These are phyloP conservation scores for Gossypium laxum DNA, from an alignment of 441 rosid genomes.

Conservation along the genomic window DNA sequence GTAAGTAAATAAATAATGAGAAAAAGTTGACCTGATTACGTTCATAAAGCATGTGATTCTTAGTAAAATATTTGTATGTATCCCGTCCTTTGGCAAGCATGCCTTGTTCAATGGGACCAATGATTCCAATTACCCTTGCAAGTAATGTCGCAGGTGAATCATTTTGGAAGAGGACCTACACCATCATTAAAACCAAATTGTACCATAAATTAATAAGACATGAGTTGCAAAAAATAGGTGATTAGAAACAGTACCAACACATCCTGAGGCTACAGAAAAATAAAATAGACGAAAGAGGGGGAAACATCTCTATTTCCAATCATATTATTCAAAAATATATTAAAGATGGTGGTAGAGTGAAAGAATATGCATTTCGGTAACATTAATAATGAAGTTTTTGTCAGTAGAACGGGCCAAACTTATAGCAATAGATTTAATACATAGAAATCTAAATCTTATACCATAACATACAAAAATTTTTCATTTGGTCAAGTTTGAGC, in stretches of 20 bases:
- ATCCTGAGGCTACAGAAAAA: neutral
- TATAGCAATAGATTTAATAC: neutral
- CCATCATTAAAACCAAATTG: conserved; percentile 16
- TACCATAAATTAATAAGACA: neutral
- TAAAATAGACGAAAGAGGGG: too few species aligned
- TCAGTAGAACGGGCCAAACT: neutral
- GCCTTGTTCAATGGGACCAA: conserved; percentile 57
- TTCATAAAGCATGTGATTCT: conserved; percentile 87
- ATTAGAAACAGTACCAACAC: neutral
- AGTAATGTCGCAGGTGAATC: conserved; percentile 91
- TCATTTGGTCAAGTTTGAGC: neutral
- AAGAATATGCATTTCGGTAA: neutral
- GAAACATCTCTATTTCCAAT: neutral
- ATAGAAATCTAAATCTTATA: neutral
- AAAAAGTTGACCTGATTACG: conserved; percentile 62
- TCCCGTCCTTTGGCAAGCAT: conserved; percentile 89
- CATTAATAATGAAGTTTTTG: neutral
- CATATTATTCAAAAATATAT: neutral
- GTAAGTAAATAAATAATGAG: neutral
- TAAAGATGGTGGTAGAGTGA: neutral
- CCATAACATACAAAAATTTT: neutral
- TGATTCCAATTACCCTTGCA: conserved; percentile 82
- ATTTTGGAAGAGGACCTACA: conserved; percentile 89
- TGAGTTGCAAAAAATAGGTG: neutral
- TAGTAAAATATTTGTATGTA: conserved; percentile 77